Base-by-base conservation (phyloP, 345 rosid genomes). In the Brassica incana region DNA sequence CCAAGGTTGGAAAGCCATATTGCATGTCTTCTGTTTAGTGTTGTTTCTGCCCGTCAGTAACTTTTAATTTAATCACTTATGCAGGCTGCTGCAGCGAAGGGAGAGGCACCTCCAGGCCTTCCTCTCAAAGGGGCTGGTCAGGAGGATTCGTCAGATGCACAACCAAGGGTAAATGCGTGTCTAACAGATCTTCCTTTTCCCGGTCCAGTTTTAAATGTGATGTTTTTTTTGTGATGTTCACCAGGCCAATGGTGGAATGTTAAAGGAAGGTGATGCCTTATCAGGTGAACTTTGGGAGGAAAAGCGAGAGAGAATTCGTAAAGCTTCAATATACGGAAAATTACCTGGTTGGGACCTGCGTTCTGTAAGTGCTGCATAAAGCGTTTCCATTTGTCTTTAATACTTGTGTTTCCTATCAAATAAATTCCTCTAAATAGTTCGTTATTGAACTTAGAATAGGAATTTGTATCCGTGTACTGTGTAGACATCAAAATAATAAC, bases 51-150 rank as follows among this genome's bases (percentile, higher is more conserved):
- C 27, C 23, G 8, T 45, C 71, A 77, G 38, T 73, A 14, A 61
- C 67, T 36, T 67, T 68, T 52, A 71, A 50, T 20, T 76, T 43
- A 75, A 64, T 61, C 62, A 71, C 45, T 77, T 56, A 52, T 83
- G 87, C 88, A 96, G 99, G 98, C 97, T 80, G 98, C 98, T 75
- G 97, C 98, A 50, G 99, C 98, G 8, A 96, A 96, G 87, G 98
- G 99, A 82, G 99, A 96, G 87, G 98, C 99, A 72, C 99, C 98
- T 85, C 97, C 92, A 48, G 99, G 99, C 78, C 97, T 96, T 70
- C 99, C 98, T 85, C 83, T 96, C 63, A 96, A 96, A 84, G 97
- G 98, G 69, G 98, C 97, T 74, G 98, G 97, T 76, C 98, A 91
- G 85, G 95, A 91, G 84, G 95, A 93, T 86, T 90, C 99, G 63